phyloP scores from a whole-genome alignment of 2,329 filamentous ascomycete genomes.

The Sporothrix pallida region DNA sequence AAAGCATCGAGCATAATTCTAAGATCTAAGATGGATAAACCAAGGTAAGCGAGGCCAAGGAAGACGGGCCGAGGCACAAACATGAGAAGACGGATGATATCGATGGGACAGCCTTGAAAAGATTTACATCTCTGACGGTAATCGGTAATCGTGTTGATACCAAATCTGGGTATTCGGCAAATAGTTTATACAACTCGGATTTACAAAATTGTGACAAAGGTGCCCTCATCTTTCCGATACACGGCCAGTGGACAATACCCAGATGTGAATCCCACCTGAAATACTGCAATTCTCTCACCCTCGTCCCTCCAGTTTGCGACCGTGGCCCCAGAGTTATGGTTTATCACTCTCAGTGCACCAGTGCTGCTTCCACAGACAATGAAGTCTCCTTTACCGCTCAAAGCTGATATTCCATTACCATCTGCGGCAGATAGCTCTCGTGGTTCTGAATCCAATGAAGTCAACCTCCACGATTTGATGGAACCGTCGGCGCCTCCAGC shows the following conservation, averaged over 20 bases:
- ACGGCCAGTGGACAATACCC: constrained; percentile 1
- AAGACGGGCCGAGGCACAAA: too few relatives aligned
- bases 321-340: not conserved
- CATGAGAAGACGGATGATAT: too few relatives aligned
- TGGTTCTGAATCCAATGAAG: constrained; percentile 8
- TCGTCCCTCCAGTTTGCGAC: constrained; percentile 3
- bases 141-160: too few relatives aligned
- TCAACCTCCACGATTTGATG: not conserved
- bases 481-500: not conserved
- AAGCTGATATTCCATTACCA: not conserved
- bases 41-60: too few relatives aligned
- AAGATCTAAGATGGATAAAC: too few relatives aligned
- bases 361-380: constrained; percentile 2
- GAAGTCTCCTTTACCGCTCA: not conserved
- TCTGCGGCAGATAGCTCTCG: not conserved
- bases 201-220: constrained; percentile 7
- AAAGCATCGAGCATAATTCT: too few relatives aligned
- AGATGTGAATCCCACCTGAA: constrained; percentile 4
- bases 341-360: constrained; percentile 5
- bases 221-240: not conserved
- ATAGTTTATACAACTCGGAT: not conserved
- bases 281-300: constrained; percentile 5
- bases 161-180: not conserved
- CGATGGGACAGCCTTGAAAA: too few relatives aligned
- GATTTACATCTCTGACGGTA: too few relatives aligned